These are phyloP conservation scores for Pythium monospermum DNA, from an alignment of 352 stramenopile genomes.

Conservation along the genomic window DNA sequence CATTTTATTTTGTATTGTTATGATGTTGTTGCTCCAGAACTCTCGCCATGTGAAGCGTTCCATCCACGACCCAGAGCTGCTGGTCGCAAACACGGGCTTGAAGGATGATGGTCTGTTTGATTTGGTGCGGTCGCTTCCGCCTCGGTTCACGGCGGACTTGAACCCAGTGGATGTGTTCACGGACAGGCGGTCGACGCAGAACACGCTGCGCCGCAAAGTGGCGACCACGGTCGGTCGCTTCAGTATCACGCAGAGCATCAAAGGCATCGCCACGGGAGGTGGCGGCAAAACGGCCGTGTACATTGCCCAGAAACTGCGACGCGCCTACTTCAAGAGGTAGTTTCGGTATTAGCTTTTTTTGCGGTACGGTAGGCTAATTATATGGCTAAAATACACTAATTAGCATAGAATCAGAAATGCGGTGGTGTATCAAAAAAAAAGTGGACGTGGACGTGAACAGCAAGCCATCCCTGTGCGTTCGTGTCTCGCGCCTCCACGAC, in stretches of 20 bases:
- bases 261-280: conserved; percentile 82
- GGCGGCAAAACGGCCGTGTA: conserved; percentile 78
- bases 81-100: conserved; percentile 48
- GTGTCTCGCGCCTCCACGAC: too few relatives aligned
- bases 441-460: too few relatives aligned
- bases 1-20: background rate
- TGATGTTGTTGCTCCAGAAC: conserved; percentile 24
- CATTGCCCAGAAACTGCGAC: conserved; percentile 79
- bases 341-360: background rate
- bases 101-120: conserved; percentile 27
- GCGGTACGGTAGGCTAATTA: background rate
- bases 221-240: conserved; percentile 75
- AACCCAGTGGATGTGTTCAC: conserved; percentile 26
- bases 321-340: conserved; percentile 63
- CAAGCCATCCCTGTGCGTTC: too few relatives aligned
- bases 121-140: conserved; percentile 49
- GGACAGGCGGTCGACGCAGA: conserved; percentile 38
- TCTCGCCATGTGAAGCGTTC: conserved; percentile 62
- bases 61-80: conserved; percentile 30
- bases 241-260: conserved; percentile 86
- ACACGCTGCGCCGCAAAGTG: conserved; percentile 58
- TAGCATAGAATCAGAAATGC: background rate
- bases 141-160: conserved; percentile 40
- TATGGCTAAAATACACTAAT: background rate
- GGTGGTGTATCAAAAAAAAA: background rate